These are phyloP conservation scores for Pecoramyces ruminantium DNA, from an alignment of 192 early-diverging fungal species.

Conservation along the genomic window DNA sequence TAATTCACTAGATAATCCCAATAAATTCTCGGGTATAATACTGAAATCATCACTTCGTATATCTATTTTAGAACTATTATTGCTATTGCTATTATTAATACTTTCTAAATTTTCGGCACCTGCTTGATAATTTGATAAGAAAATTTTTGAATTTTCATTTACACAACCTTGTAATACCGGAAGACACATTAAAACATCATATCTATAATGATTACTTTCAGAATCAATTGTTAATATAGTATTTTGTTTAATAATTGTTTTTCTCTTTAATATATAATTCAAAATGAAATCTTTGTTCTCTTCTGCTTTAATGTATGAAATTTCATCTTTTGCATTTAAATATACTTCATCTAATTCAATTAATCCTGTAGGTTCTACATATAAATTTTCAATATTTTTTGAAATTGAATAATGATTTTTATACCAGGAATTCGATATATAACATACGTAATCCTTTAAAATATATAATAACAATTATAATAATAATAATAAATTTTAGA, in stretches of 20 bases:
- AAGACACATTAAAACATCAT: constrained; percentile 31
- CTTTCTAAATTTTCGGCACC: neutral
- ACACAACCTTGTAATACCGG: constrained; percentile 51
- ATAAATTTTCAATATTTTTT: constrained; percentile 1
- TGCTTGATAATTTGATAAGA: constrained; percentile 23
- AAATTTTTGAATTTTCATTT: constrained; percentile 25
- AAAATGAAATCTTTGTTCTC: constrained; percentile 9
- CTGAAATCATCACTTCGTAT: neutral
- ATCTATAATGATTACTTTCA: constrained; percentile 10
- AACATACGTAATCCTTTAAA: neutral
- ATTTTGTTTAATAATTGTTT: neutral
- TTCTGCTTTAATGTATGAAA: constrained; percentile 25
- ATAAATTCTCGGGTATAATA: neutral
- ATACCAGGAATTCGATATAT: neutral
- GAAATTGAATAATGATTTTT: neutral
- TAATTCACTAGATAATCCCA: neutral
- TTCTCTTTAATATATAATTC: neutral
- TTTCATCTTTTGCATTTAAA: constrained; percentile 30
- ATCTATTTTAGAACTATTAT: neutral
- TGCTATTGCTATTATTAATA: too few relatives aligned
- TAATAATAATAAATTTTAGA: too few relatives aligned
- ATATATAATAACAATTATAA: neutral
- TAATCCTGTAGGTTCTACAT: constrained; percentile 16
- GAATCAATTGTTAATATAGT: neutral
- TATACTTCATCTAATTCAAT: constrained; percentile 44